Evolutionary conservation across 352 stramenopile genomes (phyloP).

Genomic region (Globisporangium parvum): DNA sequence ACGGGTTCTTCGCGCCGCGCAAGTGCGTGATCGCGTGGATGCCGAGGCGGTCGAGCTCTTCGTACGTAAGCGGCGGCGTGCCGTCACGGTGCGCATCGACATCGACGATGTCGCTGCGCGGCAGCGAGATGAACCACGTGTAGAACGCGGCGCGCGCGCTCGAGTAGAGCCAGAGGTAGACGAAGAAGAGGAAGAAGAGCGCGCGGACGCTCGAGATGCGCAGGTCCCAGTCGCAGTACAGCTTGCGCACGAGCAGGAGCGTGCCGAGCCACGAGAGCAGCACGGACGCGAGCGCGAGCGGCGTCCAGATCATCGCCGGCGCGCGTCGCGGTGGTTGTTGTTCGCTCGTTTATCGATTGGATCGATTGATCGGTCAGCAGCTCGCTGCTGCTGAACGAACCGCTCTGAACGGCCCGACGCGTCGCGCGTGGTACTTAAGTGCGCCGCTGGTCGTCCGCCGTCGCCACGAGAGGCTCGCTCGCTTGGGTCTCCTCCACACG

Average conservation of each 20-base stretch:
- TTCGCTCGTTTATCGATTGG: not conserved
- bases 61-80: slow-evolving; percentile 23
- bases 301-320: slow-evolving; percentile 24
- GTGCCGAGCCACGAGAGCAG: slow-evolving; percentile 17
- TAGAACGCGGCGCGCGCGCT: slow-evolving; percentile 13
- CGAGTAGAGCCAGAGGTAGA: slow-evolving; percentile 27
- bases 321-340: not conserved
- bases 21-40: slow-evolving; percentile 37
- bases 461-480: no score
- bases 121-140: slow-evolving; percentile 24
- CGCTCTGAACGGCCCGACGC: no score
- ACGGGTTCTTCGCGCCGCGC: slow-evolving; percentile 16
- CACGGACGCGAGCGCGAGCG: slow-evolving; percentile 15
- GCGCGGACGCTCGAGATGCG: slow-evolving; percentile 27
- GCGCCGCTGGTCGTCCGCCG: no score
- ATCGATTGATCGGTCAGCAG: no score
- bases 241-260: slow-evolving; percentile 20
- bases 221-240: slow-evolving; percentile 30
- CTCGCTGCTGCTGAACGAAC: no score
- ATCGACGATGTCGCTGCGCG: slow-evolving; percentile 25
- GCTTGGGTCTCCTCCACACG: no score
- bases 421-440: no score
- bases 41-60: slow-evolving; percentile 42
- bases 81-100: slow-evolving; percentile 21
- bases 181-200: slow-evolving; percentile 36